phyloP scores from a whole-genome alignment of 31 red algal species.

The Porphyra umbilicalis region DNA sequence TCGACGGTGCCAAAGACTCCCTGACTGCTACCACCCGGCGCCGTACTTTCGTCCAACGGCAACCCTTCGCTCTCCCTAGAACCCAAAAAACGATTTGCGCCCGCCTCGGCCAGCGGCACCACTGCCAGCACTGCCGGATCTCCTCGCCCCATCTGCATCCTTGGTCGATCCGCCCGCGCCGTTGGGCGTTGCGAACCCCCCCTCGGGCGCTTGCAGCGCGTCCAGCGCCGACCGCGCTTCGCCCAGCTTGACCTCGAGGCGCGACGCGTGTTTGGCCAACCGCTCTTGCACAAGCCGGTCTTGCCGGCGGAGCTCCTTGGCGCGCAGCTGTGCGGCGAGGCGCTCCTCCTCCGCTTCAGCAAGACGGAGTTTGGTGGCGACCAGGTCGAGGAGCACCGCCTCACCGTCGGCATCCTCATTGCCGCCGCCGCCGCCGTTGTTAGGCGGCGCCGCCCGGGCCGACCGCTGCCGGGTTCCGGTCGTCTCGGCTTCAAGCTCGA shows the following conservation, averaged over 20 bases:
- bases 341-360: slow-evolving; percentile 54
- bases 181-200: background rate
- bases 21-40: too few relatives aligned
- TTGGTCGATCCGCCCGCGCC: background rate
- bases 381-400: slow-evolving; percentile 30
- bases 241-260: slow-evolving; percentile 58
- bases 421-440: background rate
- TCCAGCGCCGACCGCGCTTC: slow-evolving; percentile 37
- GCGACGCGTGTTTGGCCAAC: slow-evolving; percentile 47
- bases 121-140: background rate
- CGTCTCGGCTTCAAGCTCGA: background rate
- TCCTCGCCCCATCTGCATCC: background rate
- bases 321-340: slow-evolving; percentile 32
- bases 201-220: background rate
- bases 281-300: slow-evolving; percentile 42
- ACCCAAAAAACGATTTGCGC: background rate
- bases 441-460: background rate
- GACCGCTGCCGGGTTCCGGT: background rate
- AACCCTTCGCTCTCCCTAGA: too few relatives aligned
- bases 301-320: slow-evolving; percentile 36
- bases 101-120: background rate
- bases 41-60: too few relatives aligned
- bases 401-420: slow-evolving; percentile 3
- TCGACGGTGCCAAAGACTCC: too few relatives aligned
- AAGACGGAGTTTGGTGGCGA: slow-evolving; percentile 41